Percentiles rank a stretch among this genome's conserved stretches.
phyloP scores from a whole-genome alignment of 2,329 filamentous ascomycete species.

The Chrysosporium keratinophilum region DNA sequence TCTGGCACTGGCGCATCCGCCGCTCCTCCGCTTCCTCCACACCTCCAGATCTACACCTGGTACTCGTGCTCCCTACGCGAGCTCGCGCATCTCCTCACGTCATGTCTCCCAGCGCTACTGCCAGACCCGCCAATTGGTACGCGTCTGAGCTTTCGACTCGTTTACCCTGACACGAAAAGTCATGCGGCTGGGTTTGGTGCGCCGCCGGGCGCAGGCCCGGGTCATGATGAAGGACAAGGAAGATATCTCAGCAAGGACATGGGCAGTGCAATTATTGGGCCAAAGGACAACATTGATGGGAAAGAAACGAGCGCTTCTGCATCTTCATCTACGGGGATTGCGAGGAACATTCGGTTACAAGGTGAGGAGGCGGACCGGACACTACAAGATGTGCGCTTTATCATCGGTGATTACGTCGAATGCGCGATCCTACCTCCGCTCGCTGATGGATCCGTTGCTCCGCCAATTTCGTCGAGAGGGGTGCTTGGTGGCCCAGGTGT shows the following conservation, averaged over 20 bases:
- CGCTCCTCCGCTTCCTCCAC: slow-evolving; percentile 50
- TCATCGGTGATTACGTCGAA: slow-evolving; percentile 79
- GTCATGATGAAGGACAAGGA: slow-evolving; percentile 36
- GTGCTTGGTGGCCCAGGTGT: slow-evolving; percentile 36
- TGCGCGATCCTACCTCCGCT: slow-evolving; percentile 70
- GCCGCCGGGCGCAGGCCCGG: slow-evolving; percentile 12
- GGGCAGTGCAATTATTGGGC: slow-evolving; percentile 61
- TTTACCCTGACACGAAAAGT: slow-evolving; percentile 63
- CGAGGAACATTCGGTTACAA: slow-evolving; percentile 25
- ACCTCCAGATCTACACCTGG: slow-evolving; percentile 80
- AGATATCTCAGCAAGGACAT: slow-evolving; percentile 71
- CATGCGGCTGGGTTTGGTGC: slow-evolving; percentile 22
- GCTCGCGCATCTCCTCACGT: slow-evolving; percentile 64
- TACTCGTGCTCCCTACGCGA: slow-evolving; percentile 68
- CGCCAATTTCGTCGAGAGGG: slow-evolving; percentile 44
- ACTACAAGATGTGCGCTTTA: slow-evolving; percentile 64
- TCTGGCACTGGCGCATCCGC: slow-evolving; percentile 44
- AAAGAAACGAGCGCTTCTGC: background rate
- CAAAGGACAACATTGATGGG: background rate
- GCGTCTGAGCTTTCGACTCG: slow-evolving; percentile 73
- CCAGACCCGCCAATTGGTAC: slow-evolving; percentile 68
- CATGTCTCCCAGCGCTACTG: slow-evolving; percentile 57
- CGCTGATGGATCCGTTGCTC: slow-evolving; percentile 61
- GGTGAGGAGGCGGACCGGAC: slow-evolving; percentile 60
- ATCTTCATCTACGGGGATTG: background rate